phyloP scores from a whole-genome alignment of 106 monocot species.

The Amphibolis antarctica region DNA sequence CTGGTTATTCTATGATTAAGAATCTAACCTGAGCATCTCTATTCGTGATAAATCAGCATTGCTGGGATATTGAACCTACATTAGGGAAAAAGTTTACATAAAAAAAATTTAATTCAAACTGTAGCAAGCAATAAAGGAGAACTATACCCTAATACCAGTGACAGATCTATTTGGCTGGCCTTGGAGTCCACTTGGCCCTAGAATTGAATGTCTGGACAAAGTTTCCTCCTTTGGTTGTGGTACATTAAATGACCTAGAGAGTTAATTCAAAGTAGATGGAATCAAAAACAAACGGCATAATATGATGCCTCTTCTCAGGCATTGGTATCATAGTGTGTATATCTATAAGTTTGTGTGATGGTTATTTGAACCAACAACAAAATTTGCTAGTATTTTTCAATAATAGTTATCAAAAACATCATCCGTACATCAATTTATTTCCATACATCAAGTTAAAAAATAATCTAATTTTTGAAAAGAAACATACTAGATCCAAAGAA shows the following conservation, averaged over 20 bases:
- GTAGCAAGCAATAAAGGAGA: slow-evolving; percentile 14
- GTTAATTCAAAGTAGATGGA: background rate
- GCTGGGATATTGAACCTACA: slow-evolving; percentile 90
- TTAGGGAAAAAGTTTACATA: slow-evolving; percentile 8
- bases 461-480: too few species aligned
- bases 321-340: too few species aligned
- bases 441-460: too few species aligned
- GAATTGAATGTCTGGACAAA: slow-evolving; percentile 86
- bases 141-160: slow-evolving; percentile 75
- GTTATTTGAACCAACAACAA: too few species aligned
- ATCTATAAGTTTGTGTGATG: too few species aligned
- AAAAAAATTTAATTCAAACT: background rate
- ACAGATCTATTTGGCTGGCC: slow-evolving; percentile 45
- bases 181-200: slow-evolving; percentile 75
- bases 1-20: background rate
- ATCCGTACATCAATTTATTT: too few species aligned
- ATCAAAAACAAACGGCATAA: background rate
- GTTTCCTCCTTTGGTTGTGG: slow-evolving; percentile 91
- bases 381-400: too few species aligned
- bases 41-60: slow-evolving; percentile 32
- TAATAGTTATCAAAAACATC: too few species aligned
- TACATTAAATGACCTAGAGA: slow-evolving; percentile 22
- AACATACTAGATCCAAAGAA: too few species aligned
- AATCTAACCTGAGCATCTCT: slow-evolving; percentile 42
- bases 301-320: too few species aligned